Evolutionary conservation across 2,329 filamentous ascomycete genomes (phyloP).

Genomic region (Ciborinia camelliae): DNA sequence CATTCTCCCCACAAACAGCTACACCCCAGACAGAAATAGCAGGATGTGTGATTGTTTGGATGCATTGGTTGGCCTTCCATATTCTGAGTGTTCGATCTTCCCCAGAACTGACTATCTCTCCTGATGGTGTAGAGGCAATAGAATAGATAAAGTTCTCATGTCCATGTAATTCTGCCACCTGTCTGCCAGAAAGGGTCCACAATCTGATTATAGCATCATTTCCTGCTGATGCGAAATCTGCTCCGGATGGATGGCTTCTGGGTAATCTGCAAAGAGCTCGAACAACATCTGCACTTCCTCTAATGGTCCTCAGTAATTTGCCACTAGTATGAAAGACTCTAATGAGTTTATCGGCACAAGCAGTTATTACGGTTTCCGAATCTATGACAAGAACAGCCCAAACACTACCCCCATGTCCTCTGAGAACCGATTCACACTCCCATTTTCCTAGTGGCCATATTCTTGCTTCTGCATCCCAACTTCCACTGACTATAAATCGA

Average conservation of each 20-base stretch:
- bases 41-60: constrained; percentile 95
- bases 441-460: constrained; percentile 85
- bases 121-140: constrained; percentile 70
- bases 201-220: constrained; percentile 88
- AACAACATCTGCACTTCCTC: constrained; percentile 76
- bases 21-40: constrained; percentile 96
- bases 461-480: constrained; percentile 87
- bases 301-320: constrained; percentile 60
- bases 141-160: constrained; percentile 97
- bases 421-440: constrained; percentile 69
- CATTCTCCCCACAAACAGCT: constrained; percentile 74
- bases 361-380: constrained; percentile 78
- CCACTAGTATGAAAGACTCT: constrained; percentile 71
- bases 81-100: constrained; percentile 92
- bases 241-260: constrained; percentile 69
- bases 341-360: constrained; percentile 85
- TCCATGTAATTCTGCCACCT: constrained; percentile 74
- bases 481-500: constrained; percentile 78
- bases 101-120: constrained; percentile 84
- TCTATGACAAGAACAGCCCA: constrained; percentile 91
- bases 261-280: constrained; percentile 85
- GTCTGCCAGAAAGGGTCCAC: constrained; percentile 77
- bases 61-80: constrained; percentile 78
- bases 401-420: constrained; percentile 76
- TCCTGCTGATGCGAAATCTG: constrained; percentile 90